Percentiles rank a stretch among this genome's conserved stretches.
These are phyloP conservation scores for Populus pruinosa DNA, from an alignment of 345 rosid species.

Conservation along the genomic window DNA sequence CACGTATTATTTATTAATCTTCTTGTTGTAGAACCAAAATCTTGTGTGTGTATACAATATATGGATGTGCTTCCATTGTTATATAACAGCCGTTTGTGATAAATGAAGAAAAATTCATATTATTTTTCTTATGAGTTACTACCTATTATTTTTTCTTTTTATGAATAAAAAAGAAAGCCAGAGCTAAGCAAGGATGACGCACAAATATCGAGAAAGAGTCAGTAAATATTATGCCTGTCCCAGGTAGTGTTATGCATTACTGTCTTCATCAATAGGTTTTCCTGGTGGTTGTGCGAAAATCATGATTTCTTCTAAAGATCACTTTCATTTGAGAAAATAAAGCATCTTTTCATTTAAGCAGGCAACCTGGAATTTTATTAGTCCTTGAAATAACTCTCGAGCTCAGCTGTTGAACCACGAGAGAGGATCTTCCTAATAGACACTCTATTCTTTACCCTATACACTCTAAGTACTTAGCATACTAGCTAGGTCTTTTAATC, in stretches of 20 bases:
- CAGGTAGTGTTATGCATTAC: background rate
- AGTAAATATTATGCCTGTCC: background rate
- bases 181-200: no score
- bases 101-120: no score
- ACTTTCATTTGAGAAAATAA: background rate
- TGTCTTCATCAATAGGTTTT: background rate
- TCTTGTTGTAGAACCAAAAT: background rate
- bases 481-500: background rate
- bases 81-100: background rate
- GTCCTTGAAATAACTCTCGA: background rate
- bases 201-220: background rate
- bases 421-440: background rate
- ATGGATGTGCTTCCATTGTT: background rate
- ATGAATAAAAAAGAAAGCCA: no score
- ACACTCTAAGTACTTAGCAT: background rate
- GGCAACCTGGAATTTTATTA: background rate
- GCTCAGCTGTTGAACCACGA: no score
- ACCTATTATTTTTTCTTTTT: no score
- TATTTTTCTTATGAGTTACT: no score
- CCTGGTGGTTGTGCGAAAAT: background rate
- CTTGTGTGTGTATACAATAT: background rate
- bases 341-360: background rate
- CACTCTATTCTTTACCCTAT: no score
- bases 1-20: background rate
- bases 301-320: background rate